Conservation (phyloP, 1,284 basidiomycete species). For the Trametes sp. region DNA sequence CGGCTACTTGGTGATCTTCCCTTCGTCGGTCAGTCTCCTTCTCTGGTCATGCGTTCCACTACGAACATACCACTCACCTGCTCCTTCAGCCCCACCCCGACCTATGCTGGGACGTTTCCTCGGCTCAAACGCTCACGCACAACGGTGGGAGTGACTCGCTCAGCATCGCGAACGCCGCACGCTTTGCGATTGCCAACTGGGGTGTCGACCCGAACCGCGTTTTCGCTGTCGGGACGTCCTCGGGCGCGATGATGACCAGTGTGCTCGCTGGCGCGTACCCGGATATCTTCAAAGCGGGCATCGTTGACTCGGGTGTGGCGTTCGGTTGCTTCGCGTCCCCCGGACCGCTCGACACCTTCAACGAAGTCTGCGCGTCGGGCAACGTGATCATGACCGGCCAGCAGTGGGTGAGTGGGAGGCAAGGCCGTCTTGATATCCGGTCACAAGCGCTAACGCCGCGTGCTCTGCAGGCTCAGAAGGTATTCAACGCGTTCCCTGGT, state of each 20-base stretch:
- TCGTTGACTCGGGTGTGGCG: conserved; percentile 61
- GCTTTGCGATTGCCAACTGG: conserved; percentile 57
- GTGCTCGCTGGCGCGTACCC: conserved; percentile 63
- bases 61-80: conserved; percentile 25
- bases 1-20: conserved; percentile 50
- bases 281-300: conserved; percentile 58
- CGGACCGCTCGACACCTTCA: conserved; percentile 51
- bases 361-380: conserved; percentile 49
- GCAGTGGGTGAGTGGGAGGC: conserved; percentile 50
- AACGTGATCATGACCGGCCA: conserved; percentile 53
- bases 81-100: conserved; percentile 48
- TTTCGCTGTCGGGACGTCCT: conserved; percentile 59
- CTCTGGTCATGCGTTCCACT: too few species aligned
- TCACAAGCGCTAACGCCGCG: neutral
- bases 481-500: conserved; percentile 54
- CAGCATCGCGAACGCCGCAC: conserved; percentile 57
- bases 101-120: conserved; percentile 64
- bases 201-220: conserved; percentile 54
- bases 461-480: conserved; percentile 50
- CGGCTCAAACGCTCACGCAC: conserved; percentile 58
- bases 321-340: conserved; percentile 59
- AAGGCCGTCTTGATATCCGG: neutral
- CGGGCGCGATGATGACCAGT: conserved; percentile 70
- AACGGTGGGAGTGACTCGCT: conserved; percentile 63
- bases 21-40: conserved; percentile 56